Percentiles rank a stretch among this genome's conserved stretches.
Evolutionary conservation across 177 flowering plant species (phyloP).

Genomic region (Vitis hybrid): DNA sequence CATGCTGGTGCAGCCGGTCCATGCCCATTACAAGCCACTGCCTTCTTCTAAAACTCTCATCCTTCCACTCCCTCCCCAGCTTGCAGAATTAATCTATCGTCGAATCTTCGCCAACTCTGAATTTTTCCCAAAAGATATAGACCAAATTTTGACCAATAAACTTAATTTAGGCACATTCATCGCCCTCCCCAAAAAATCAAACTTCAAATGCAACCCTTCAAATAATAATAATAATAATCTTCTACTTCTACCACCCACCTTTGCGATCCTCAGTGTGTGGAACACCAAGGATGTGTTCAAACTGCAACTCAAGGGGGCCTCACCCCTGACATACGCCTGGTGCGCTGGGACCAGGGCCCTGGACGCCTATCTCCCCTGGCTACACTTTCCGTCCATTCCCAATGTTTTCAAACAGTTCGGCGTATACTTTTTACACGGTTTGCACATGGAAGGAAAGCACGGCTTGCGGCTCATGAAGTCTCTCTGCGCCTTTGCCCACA

Average conservation of each 20-base stretch:
- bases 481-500: constrained; percentile 60
- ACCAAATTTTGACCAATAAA: constrained; percentile 36
- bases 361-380: constrained; percentile 62
- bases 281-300: constrained; percentile 63
- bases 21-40: constrained; percentile 55
- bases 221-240: background rate
- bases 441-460: constrained; percentile 63
- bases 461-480: constrained; percentile 47
- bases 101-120: constrained; percentile 50
- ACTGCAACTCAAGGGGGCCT: constrained; percentile 61
- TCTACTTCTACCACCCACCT: constrained; percentile 34
- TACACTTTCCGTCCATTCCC: constrained; percentile 67
- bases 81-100: constrained; percentile 45
- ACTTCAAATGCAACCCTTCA: constrained; percentile 38
- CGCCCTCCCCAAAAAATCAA: constrained; percentile 47
- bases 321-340: constrained; percentile 39
- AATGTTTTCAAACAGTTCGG: constrained; percentile 65
- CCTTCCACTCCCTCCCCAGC: constrained; percentile 27
- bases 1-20: constrained; percentile 71
- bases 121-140: constrained; percentile 69
- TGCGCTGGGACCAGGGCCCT: constrained; percentile 46
- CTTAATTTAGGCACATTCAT: constrained; percentile 76
- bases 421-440: constrained; percentile 60
- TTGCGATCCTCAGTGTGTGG: constrained; percentile 73
- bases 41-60: constrained; percentile 20